Percentiles rank a stretch among this genome's conserved stretches.
Evolutionary conservation across 345 rosid genomes (phyloP).

Genomic region (Eucalyptus sp.): DNA sequence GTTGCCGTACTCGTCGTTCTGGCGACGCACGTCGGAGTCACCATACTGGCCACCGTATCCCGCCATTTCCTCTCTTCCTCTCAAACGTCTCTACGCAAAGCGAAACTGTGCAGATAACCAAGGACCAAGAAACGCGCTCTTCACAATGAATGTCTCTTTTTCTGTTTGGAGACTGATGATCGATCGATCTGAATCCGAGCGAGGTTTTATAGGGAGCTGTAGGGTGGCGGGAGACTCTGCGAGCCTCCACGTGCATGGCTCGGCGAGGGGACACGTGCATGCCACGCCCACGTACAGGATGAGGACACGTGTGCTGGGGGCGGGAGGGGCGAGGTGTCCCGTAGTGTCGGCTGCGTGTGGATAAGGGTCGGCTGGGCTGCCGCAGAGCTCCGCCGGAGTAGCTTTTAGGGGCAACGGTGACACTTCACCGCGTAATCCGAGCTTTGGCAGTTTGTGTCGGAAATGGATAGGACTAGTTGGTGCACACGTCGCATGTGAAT

Average conservation of each 20-base stretch:
- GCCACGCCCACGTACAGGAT: not conserved
- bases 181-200: not conserved
- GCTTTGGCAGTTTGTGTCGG: not conserved
- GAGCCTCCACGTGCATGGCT: not conserved
- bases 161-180: not conserved
- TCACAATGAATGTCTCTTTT: not conserved
- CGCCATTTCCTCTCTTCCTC: constrained; percentile 10
- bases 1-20: constrained; percentile 1
- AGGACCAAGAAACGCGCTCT: not conserved
- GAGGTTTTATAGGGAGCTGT: not conserved
- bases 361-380: not conserved
- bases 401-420: not conserved
- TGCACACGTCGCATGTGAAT: not conserved
- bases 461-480: not conserved
- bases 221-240: not conserved
- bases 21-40: not conserved
- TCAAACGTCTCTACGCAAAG: not conserved
- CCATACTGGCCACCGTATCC: not conserved
- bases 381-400: not conserved
- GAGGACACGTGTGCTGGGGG: not conserved
- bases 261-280: not conserved
- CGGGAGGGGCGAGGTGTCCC: not conserved
- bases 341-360: not conserved
- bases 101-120: not conserved
- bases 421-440: not conserved